Percentiles rank a stretch among this genome's conserved stretches.
These are phyloP conservation scores for Cornus kousa DNA, from an alignment of 148 eudicot genomes.

Conservation along the genomic window DNA sequence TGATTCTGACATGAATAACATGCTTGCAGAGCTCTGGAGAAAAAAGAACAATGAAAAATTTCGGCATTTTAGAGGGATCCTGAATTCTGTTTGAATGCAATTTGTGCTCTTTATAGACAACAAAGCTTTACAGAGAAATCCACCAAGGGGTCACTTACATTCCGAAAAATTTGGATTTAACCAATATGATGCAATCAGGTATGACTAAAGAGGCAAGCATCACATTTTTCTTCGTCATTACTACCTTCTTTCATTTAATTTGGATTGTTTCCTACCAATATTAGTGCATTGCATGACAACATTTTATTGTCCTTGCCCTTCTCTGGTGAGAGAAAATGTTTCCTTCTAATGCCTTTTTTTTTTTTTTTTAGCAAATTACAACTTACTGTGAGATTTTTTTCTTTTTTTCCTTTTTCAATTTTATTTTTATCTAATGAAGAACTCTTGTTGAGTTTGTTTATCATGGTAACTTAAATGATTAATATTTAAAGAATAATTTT, in stretches of 20 bases:
- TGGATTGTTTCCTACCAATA: not conserved
- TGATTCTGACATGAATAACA: too few species aligned
- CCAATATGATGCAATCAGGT: conserved; percentile 16
- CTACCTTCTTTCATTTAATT: not conserved
- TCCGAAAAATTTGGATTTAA: not conserved
- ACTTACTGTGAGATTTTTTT: too few species aligned
- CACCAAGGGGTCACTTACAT: not conserved
- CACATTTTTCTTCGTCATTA: not conserved
- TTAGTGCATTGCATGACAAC: not conserved
- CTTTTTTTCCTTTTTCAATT: not conserved
- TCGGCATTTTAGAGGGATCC: conserved; percentile 24
- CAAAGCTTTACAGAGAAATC: not conserved
- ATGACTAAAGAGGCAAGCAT: not conserved
- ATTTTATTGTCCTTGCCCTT: not conserved
- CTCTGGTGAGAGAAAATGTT: not conserved
- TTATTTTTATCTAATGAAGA: conserved; percentile 1
- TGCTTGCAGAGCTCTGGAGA: not conserved
- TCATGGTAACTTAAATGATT: not conserved
- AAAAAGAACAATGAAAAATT: not conserved
- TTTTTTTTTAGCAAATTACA: too few species aligned
- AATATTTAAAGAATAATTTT: not conserved
- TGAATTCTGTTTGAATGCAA: conserved; percentile 50
- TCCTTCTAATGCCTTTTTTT: too few species aligned
- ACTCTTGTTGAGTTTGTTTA: not conserved
- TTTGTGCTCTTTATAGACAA: conserved; percentile 51